Percentiles rank a stretch among this genome's conserved stretches.
Conservation (phyloP, 805 yeast species). For the Monosporozyma aquatica region DNA sequence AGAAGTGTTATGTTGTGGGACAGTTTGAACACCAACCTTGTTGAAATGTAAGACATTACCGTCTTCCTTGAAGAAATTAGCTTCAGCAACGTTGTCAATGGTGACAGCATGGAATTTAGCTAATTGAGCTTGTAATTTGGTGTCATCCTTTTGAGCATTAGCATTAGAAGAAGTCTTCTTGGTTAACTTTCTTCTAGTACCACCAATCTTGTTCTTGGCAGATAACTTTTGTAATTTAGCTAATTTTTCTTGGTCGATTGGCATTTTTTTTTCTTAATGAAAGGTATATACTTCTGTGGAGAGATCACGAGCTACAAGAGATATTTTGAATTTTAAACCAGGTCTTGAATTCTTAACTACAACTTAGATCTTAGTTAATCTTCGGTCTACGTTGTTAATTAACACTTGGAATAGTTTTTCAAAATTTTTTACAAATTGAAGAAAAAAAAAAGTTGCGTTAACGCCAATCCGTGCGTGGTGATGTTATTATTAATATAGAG, state of each 20-base stretch:
- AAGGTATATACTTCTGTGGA: not conserved
- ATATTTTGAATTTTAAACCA: no score
- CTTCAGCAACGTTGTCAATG: constrained; percentile 86
- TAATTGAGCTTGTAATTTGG: constrained; percentile 82
- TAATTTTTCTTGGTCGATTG: constrained; percentile 88
- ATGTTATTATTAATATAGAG: not conserved
- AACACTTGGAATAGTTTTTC: no score
- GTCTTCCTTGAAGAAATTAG: constrained; percentile 93
- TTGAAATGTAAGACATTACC: constrained; percentile 93
- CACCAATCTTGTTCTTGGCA: constrained; percentile 72
- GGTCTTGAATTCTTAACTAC: no score
- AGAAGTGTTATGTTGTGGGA: constrained; percentile 82
- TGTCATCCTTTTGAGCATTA: constrained; percentile 72
- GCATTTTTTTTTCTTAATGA: constrained; percentile 39
- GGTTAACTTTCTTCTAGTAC: constrained; percentile 86
- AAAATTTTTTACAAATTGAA: not conserved
- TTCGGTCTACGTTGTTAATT: no score
- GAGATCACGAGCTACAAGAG: not conserved
- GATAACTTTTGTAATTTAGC: constrained; percentile 78
- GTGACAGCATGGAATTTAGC: constrained; percentile 85
- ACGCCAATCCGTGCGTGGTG: not conserved
- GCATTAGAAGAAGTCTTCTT: constrained; percentile 42
- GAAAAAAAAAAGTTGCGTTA: constrained; percentile 1
- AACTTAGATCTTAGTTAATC: no score
- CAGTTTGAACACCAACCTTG: constrained; percentile 93